phyloP scores from a whole-genome alignment of 2,329 filamentous ascomycete genomes.

The Huntiella omanensis region DNA sequence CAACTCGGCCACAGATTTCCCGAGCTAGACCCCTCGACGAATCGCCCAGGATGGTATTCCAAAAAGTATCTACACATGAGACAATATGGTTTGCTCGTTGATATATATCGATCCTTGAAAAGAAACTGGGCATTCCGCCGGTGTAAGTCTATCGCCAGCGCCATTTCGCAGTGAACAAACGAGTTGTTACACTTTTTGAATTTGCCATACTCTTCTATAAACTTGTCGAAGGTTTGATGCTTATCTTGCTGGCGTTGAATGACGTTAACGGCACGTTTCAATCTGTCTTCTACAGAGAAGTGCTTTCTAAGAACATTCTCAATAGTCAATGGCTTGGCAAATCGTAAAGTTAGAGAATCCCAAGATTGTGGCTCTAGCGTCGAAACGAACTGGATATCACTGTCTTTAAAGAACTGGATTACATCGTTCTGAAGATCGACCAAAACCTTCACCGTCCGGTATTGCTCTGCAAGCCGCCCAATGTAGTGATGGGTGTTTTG shows the following conservation, averaged over 20 bases:
- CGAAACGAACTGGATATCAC: not conserved
- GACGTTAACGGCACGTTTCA: not conserved
- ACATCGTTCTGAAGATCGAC: constrained; percentile 1
- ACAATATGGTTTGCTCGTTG: constrained; percentile 1
- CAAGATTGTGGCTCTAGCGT: not conserved
- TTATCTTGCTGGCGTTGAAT: not conserved
- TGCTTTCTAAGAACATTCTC: constrained; percentile 1
- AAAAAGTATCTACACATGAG: constrained; percentile 5
- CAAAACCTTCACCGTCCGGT: not conserved
- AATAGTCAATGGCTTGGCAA: not conserved
- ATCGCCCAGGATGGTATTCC: not conserved
- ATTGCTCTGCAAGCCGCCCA: constrained; percentile 1
- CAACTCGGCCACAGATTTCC: constrained; percentile 5
- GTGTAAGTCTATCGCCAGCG: constrained; percentile 1
- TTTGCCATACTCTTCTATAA: not conserved
- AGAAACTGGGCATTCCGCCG: not conserved
- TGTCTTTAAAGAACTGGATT: not conserved
- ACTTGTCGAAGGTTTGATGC: not conserved
- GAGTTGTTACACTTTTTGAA: not conserved
- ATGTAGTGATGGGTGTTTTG: not conserved
- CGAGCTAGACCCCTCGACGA: not conserved
- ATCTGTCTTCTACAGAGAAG: not conserved
- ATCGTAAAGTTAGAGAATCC: not conserved
- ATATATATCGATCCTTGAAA: not conserved
- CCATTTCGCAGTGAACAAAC: constrained; percentile 4